phyloP scores from a whole-genome alignment of 192 early-diverging fungal genomes.

The Entophlyctis luteolus region DNA sequence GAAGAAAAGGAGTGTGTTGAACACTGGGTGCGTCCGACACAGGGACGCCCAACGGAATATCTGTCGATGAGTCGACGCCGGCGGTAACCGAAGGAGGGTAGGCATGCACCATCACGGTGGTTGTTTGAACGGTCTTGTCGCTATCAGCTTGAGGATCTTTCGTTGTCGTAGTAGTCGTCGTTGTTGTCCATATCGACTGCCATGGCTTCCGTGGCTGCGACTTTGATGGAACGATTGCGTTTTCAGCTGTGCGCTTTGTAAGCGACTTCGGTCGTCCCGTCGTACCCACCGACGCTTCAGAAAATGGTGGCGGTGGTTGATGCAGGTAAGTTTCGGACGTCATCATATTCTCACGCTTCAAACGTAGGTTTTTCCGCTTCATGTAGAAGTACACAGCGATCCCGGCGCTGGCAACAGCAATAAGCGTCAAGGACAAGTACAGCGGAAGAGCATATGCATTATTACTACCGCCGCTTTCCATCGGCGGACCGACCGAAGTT shows the following conservation, averaged over 20 bases:
- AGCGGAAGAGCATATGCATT: slow-evolving; percentile 5
- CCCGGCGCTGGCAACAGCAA: neutral
- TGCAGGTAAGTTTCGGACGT: neutral
- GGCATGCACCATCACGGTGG: neutral
- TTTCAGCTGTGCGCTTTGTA: neutral
- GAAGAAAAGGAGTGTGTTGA: slow-evolving; percentile 15
- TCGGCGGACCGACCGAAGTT: neutral
- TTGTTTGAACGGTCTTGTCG: neutral
- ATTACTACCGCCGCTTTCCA: neutral
- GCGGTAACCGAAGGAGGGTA: neutral
- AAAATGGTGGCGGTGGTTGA: neutral
- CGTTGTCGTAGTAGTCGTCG: neutral
- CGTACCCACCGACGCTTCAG: neutral
- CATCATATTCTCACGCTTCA: neutral
- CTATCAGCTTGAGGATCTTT: neutral
- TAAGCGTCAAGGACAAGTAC: neutral
- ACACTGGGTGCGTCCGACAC: too few relatives aligned
- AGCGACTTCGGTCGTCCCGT: neutral
- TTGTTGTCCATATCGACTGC: neutral
- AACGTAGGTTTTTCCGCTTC: slow-evolving; percentile 4
- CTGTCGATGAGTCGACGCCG: neutral
- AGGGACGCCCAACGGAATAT: neutral
- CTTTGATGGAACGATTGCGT: neutral
- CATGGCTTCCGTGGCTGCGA: neutral
- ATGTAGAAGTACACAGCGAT: slow-evolving; percentile 24